Conservation (phyloP, 2,329 filamentous ascomycete species). For the Fusarium palustre region DNA sequence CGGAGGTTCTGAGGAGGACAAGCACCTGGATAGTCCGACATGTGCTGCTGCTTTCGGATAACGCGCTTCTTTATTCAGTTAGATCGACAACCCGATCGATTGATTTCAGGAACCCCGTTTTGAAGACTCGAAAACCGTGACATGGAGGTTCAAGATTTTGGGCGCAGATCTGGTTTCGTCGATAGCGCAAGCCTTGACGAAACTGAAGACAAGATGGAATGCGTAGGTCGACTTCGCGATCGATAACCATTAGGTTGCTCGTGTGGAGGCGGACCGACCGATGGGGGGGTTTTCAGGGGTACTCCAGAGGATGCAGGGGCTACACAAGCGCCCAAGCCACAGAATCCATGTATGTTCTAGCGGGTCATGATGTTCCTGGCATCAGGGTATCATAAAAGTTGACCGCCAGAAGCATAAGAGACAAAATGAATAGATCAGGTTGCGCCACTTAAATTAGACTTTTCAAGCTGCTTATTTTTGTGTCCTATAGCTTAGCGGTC, state of each 20-base stretch:
- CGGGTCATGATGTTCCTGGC: not conserved
- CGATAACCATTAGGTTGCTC: slow-evolving; percentile 24
- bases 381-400: not conserved
- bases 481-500: not conserved
- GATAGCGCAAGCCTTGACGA: slow-evolving; percentile 26
- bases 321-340: slow-evolving; percentile 29
- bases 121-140: slow-evolving; percentile 6
- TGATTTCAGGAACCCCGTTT: slow-evolving; percentile 1
- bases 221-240: slow-evolving; percentile 35
- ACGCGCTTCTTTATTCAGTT: slow-evolving; percentile 30
- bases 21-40: slow-evolving; percentile 41
- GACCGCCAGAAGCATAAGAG: no score
- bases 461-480: not conserved
- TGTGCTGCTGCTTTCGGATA: slow-evolving; percentile 39
- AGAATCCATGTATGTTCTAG: slow-evolving; percentile 27
- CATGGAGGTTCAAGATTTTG: slow-evolving; percentile 18
- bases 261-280: slow-evolving; percentile 28
- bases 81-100: slow-evolving; percentile 16
- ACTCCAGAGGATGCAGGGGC: slow-evolving; percentile 36
- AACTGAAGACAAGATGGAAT: slow-evolving; percentile 30
- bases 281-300: slow-evolving; percentile 41
- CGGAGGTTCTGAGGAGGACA: slow-evolving; percentile 39
- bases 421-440: not conserved
- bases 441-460: not conserved
- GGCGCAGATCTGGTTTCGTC: slow-evolving; percentile 28